Evolutionary conservation across 2,329 filamentous ascomycete species (phyloP).

Genomic region (Epichloe elymi): DNA sequence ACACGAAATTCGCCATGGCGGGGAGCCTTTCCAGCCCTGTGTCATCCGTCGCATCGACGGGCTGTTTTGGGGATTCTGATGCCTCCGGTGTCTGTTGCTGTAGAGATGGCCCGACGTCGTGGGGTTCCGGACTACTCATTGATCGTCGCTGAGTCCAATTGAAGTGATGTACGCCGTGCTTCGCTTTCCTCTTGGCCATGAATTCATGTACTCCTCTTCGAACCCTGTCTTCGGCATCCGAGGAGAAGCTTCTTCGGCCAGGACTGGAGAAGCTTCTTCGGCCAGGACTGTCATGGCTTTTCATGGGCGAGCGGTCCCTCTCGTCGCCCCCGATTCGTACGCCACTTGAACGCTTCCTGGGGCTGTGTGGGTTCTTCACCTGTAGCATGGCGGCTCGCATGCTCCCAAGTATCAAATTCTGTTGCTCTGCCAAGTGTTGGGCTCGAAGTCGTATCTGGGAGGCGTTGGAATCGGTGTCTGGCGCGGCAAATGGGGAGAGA

Average conservation of each 20-base stretch:
- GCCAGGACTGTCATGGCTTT: conserved; percentile 23
- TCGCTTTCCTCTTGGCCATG: conserved; percentile 25
- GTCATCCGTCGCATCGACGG: background rate
- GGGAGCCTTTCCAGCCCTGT: conserved; percentile 15
- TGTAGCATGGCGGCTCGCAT: conserved; percentile 20
- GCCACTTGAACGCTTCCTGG: conserved; percentile 17
- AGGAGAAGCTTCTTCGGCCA: conserved; percentile 22
- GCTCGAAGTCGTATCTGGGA: conserved; percentile 61
- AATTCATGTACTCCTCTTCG: conserved; percentile 35
- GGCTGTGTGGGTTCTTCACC: conserved; percentile 13
- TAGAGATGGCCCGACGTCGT: too few species aligned
- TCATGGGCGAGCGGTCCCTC: conserved; percentile 20
- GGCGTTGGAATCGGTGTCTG: conserved; percentile 40
- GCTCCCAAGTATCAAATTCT: conserved; percentile 33
- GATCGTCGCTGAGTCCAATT: background rate
- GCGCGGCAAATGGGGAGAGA: conserved; percentile 42
- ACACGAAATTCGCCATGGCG: conserved; percentile 20
- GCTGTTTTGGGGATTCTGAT: background rate
- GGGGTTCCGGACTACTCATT: background rate
- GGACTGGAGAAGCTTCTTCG: conserved; percentile 22
- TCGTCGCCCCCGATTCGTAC: conserved; percentile 40
- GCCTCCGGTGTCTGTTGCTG: background rate
- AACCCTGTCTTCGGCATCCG: conserved; percentile 34
- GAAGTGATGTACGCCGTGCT: conserved; percentile 6
- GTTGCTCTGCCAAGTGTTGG: conserved; percentile 50